phyloP scores from a whole-genome alignment of 1,139 yeast genomes.

The Candida tetrigidarum region DNA sequence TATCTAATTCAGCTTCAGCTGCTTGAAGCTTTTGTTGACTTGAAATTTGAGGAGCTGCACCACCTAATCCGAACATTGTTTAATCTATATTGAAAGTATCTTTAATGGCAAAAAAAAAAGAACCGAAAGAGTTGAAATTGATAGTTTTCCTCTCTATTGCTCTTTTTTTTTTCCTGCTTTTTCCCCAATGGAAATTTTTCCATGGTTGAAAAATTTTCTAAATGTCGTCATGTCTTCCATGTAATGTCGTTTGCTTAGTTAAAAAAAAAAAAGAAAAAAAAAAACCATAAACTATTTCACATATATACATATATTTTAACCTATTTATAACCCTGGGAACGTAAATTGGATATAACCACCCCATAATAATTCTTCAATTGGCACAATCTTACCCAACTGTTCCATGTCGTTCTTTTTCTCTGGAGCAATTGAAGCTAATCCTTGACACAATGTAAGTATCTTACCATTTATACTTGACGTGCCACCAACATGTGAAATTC shows the following conservation, averaged over 20 bases:
- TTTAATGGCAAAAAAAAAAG: constrained; percentile 11
- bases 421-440: constrained; percentile 37
- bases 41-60: constrained; percentile 70
- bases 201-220: constrained; percentile 4
- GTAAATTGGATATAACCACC: constrained; percentile 44
- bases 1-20: constrained; percentile 92
- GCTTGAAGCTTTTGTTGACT: constrained; percentile 74
- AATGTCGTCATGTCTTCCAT: constrained; percentile 9
- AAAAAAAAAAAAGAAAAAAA: too few species aligned
- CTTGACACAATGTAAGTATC: constrained; percentile 43
- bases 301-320: not conserved
- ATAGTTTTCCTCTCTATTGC: constrained; percentile 8
- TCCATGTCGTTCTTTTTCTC: constrained; percentile 32
- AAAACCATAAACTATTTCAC: too few species aligned
- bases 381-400: constrained; percentile 23
- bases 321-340: constrained; percentile 35
- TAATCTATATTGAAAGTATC: constrained; percentile 23
- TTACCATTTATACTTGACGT: constrained; percentile 40
- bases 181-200: constrained; percentile 5
- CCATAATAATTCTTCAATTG: constrained; percentile 29
- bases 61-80: constrained; percentile 80
- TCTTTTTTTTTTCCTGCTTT: constrained; percentile 2
- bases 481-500: constrained; percentile 38
- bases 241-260: too few species aligned
- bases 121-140: too few species aligned